These are phyloP conservation scores for Rosa chinensis DNA, from an alignment of 306 rosid genomes.

Conservation along the genomic window DNA sequence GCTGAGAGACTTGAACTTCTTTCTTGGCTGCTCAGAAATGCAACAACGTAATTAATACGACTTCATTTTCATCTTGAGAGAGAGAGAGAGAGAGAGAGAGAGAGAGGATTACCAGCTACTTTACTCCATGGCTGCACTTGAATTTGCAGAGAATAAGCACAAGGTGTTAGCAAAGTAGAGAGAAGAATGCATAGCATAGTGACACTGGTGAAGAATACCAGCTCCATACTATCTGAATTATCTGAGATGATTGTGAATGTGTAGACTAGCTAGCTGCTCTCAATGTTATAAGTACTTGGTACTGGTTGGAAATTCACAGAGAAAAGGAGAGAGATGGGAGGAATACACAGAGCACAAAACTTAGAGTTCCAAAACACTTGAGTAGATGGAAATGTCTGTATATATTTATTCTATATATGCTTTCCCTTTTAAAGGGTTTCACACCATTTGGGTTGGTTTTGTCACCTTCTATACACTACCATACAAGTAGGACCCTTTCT, in stretches of 20 bases:
- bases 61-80: neutral
- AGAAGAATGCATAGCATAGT: constrained; percentile 28
- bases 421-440: constrained; percentile 41
- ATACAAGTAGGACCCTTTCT: constrained; percentile 34
- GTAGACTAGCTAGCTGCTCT: neutral
- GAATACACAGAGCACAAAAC: constrained; percentile 61
- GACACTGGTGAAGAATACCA: constrained; percentile 30
- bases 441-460: constrained; percentile 52
- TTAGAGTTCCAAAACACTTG: constrained; percentile 55
- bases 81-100: neutral
- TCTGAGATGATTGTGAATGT: neutral
- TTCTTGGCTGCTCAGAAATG: constrained; percentile 21
- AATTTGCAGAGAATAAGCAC: constrained; percentile 44
- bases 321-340: constrained; percentile 28
- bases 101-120: constrained; percentile 37
- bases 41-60: neutral
- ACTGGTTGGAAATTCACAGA: constrained; percentile 17
- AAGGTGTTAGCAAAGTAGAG: constrained; percentile 37
- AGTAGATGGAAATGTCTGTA: constrained; percentile 24
- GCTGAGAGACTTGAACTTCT: constrained; percentile 27
- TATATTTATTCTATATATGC: constrained; percentile 18
- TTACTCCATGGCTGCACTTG: constrained; percentile 27
- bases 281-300: constrained; percentile 3
- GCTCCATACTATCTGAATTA: constrained; percentile 26
- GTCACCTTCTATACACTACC: constrained; percentile 31